phyloP scores from a whole-genome alignment of 306 rosid species.

The Pterocarpus santalinus region DNA sequence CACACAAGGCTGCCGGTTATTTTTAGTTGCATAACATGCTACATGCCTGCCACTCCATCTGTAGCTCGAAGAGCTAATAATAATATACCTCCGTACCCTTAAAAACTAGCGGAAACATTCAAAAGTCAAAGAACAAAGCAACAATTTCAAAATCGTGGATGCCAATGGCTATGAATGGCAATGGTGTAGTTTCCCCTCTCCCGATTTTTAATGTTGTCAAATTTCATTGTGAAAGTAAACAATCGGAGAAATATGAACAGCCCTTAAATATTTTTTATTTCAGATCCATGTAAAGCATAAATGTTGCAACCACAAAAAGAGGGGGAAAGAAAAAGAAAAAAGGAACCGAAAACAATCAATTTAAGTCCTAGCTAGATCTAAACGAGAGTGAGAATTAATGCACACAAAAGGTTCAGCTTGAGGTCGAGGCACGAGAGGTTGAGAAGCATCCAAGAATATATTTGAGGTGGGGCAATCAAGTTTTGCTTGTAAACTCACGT shows the following conservation, averaged over 20 bases:
- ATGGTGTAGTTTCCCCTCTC: neutral
- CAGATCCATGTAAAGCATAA: slow-evolving; percentile 36
- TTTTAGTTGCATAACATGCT: too few relatives aligned
- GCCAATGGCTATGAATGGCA: neutral
- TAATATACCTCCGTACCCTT: too few relatives aligned
- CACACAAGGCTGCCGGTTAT: neutral
- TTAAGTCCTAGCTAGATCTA: slow-evolving; percentile 38
- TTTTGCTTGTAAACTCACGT: slow-evolving; percentile 80
- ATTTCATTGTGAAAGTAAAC: slow-evolving; percentile 5
- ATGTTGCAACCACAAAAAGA: neutral
- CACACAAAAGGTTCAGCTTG: slow-evolving; percentile 25
- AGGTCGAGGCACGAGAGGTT: neutral
- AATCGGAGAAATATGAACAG: slow-evolving; percentile 8
- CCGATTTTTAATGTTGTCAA: neutral
- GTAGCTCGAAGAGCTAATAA: neutral
- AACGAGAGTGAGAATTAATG: slow-evolving; percentile 39
- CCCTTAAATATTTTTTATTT: slow-evolving; percentile 31
- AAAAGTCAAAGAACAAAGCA: neutral
- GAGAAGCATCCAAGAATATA: neutral
- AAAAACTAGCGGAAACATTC: neutral
- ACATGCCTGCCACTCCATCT: neutral
- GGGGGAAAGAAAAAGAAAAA: slow-evolving; percentile 1
- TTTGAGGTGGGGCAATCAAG: slow-evolving; percentile 53
- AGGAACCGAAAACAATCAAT: slow-evolving; percentile 33
- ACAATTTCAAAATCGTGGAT: neutral